Evolutionary conservation across 495 filamentous ascomycete genomes (phyloP), one percentile per base, ranked within the genome.

Genomic region (Hypoxylon fragiforme): DNA sequence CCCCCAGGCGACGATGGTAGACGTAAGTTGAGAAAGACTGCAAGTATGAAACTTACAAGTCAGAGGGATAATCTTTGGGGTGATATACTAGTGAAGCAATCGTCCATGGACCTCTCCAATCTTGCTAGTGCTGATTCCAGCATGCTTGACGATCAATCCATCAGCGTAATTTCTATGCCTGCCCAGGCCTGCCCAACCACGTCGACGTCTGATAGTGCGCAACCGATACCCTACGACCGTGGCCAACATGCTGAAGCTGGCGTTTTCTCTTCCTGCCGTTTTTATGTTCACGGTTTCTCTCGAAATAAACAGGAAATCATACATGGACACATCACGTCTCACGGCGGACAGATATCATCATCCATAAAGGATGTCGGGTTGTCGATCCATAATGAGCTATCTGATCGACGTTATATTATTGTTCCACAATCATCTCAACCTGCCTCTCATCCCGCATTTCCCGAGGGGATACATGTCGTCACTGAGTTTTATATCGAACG

Each of bases 401-500:
- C 28, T 3, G 48, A 61, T 40, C 58, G 44, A n/a, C 73, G 74
- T 0, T 79, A 77, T 41, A 65, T 79, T 37, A 60, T 83, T n/a
- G 73, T 83, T 5, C 79, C 80, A 12, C 79, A 81, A 32, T 50
- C 55, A 6, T 73, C 74, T 0, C 52, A 61, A 9, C 62, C 72
- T 0, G 67, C 75, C 11, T 64, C 71, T 12, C 73, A 74, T 14
- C 75, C 77, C 4, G 34, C 22, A 2, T 37, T 73, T 0, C 74
- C 69, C 1, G 68, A 65, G 16, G 68, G 67, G 15, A 64, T 79
- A 31, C 54, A 72, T 26, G 68, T 85, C 35, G 87, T 95, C 30
- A 97, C 90, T 7, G 89, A 96, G 57, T 94, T 92, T 78, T 98
- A 92, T 85, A 76, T 97, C 30, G 94, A 98, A 70, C 78, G 83